A percentile compares a stretch with the other conserved stretches of the same genome.
Conservation (phyloP, 805 yeast genomes). For the Trichomonascus vanleenenianus region DNA sequence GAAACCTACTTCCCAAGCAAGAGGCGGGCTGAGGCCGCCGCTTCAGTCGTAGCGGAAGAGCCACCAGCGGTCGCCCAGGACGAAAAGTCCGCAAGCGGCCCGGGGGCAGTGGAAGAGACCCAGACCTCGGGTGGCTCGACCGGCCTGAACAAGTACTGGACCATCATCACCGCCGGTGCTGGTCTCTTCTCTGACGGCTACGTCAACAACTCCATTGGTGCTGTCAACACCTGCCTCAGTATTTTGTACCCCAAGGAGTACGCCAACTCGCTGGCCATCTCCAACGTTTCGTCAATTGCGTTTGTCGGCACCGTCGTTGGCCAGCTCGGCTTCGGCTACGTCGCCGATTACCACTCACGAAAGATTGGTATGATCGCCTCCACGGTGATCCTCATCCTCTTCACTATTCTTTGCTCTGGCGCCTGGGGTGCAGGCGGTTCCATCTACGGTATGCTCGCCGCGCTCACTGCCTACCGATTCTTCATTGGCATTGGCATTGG, state of each 20-base stretch:
- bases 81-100: not conserved
- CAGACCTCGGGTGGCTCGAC: not conserved
- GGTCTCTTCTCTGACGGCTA: slow-evolving; percentile 93
- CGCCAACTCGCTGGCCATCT: slow-evolving; percentile 56
- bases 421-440: slow-evolving; percentile 76
- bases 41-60: not conserved
- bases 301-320: slow-evolving; percentile 91
- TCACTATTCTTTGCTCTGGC: slow-evolving; percentile 73
- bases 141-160: slow-evolving; percentile 40
- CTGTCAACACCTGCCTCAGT: slow-evolving; percentile 65
- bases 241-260: slow-evolving; percentile 59
- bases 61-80: not conserved
- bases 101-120: not conserved
- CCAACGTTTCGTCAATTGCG: slow-evolving; percentile 79
- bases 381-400: slow-evolving; percentile 63
- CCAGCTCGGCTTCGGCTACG: slow-evolving; percentile 69
- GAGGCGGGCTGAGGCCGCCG: not conserved
- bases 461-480: slow-evolving; percentile 76
- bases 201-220: slow-evolving; percentile 73
- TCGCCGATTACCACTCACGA: slow-evolving; percentile 75
- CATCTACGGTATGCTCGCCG: slow-evolving; percentile 72
- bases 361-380: slow-evolving; percentile 78
- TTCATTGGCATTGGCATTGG: slow-evolving; percentile 90
- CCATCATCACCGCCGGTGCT: slow-evolving; percentile 79
- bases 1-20: slow-evolving; percentile 9